These are phyloP conservation scores for Colletotrichum spinosum DNA, from an alignment of 2,329 filamentous ascomycete genomes.

Conservation along the genomic window DNA sequence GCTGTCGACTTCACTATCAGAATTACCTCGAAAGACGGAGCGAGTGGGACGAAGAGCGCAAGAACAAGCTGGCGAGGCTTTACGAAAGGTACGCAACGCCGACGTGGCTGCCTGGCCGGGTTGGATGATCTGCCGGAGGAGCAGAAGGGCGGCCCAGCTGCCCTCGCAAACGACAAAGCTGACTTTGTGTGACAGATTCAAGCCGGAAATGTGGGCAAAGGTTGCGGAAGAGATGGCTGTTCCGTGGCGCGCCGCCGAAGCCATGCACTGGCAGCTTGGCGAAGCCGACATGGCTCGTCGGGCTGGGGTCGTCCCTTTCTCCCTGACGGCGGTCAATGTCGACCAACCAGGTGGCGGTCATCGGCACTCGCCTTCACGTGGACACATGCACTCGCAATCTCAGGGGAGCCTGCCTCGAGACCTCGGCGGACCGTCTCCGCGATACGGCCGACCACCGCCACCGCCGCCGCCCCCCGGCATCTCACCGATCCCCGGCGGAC, in stretches of 20 bases:
- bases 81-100: slow-evolving; percentile 88
- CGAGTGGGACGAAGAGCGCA: slow-evolving; percentile 97
- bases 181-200: slow-evolving; percentile 73
- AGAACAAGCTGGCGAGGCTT: slow-evolving; percentile 93
- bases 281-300: slow-evolving; percentile 93
- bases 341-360: slow-evolving; percentile 44
- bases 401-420: slow-evolving; percentile 60
- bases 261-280: slow-evolving; percentile 98
- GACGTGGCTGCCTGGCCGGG: background rate
- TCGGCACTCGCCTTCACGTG: slow-evolving; percentile 36
- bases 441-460: slow-evolving; percentile 53
- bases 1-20: slow-evolving; percentile 94
- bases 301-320: slow-evolving; percentile 87
- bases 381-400: slow-evolving; percentile 57
- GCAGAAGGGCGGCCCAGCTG: background rate
- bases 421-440: slow-evolving; percentile 54
- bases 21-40: slow-evolving; percentile 95
- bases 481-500: slow-evolving; percentile 47
- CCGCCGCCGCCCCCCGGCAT: slow-evolving; percentile 34
- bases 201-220: slow-evolving; percentile 97
- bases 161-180: slow-evolving; percentile 6
- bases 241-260: slow-evolving; percentile 94
- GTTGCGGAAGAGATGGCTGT: slow-evolving; percentile 95
- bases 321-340: slow-evolving; percentile 68
- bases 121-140: background rate